A percentile compares a stretch with the other conserved stretches of the same genome.
These are phyloP conservation scores for Neonectria ditissima DNA, from an alignment of 2,329 filamentous ascomycete species.

Conservation along the genomic window DNA sequence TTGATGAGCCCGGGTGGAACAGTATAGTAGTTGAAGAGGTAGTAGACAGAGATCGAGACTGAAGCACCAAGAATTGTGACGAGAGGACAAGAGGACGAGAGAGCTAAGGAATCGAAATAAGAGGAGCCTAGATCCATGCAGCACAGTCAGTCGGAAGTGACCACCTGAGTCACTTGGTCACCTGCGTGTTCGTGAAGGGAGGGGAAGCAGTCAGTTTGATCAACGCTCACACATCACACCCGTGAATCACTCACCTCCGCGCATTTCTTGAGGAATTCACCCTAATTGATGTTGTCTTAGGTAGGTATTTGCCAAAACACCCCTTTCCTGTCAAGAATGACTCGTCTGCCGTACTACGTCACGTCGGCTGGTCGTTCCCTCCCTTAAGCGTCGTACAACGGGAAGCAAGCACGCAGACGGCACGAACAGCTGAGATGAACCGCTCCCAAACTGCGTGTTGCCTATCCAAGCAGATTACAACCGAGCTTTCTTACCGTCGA, in stretches of 20 bases:
- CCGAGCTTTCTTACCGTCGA: background rate
- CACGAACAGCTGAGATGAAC: background rate
- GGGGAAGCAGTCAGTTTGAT: background rate
- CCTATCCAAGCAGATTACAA: background rate
- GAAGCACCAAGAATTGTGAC: background rate
- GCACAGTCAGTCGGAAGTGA: background rate
- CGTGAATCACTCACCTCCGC: background rate
- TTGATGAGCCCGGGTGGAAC: background rate
- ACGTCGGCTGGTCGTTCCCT: background rate
- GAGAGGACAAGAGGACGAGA: too few relatives aligned
- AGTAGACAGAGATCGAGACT: background rate
- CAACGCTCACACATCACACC: background rate
- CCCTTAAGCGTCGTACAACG: background rate
- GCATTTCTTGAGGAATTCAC: background rate
- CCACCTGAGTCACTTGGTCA: conserved; percentile 1
- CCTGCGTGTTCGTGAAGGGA: background rate
- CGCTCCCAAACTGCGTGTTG: background rate
- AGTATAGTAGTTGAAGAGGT: background rate
- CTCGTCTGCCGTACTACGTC: background rate
- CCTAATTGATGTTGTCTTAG: background rate
- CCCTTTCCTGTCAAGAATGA: background rate
- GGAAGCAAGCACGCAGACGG: conserved; percentile 1
- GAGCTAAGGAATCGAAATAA: background rate
- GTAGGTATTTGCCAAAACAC: background rate
- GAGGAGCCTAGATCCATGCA: background rate